These are phyloP conservation scores for Blastobotrys americana DNA, from an alignment of 805 yeast species.

Conservation along the genomic window DNA sequence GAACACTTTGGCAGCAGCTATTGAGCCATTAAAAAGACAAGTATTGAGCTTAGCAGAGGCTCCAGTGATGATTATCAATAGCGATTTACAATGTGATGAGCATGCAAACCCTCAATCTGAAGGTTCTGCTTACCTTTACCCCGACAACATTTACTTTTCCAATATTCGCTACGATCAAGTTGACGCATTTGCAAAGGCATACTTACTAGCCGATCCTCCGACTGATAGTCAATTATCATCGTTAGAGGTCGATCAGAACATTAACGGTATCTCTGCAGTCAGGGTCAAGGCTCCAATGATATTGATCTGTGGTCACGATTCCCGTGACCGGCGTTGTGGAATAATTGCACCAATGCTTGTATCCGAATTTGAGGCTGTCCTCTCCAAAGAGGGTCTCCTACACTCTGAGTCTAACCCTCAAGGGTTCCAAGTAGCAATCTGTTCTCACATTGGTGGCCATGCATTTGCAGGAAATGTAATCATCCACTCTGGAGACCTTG, in stretches of 20 bases:
- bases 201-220: conserved; percentile 34
- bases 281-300: conserved; percentile 27
- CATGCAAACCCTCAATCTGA: background rate
- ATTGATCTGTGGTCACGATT: conserved; percentile 59
- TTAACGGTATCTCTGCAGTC: conserved; percentile 6
- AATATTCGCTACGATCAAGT: conserved; percentile 17
- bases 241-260: conserved; percentile 27
- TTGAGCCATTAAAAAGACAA: background rate
- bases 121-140: conserved; percentile 42
- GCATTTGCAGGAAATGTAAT: conserved; percentile 78
- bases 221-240: conserved; percentile 17
- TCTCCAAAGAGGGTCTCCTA: conserved; percentile 32
- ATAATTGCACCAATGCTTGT: conserved; percentile 50
- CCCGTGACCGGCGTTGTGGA: conserved; percentile 64
- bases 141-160: conserved; percentile 38
- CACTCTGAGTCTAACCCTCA: conserved; percentile 22
- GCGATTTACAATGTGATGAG: conserved; percentile 4
- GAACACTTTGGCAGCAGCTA: conserved; percentile 30
- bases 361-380: conserved; percentile 42
- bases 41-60: conserved; percentile 21
- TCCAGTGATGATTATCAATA: conserved; percentile 7
- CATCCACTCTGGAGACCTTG: conserved; percentile 33
- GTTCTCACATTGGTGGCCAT: conserved; percentile 83
- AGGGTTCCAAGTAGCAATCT: conserved; percentile 42
- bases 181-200: conserved; percentile 36